Evolutionary conservation across 2,329 filamentous ascomycete genomes (phyloP).

Genomic region (Alternaria brassicae): DNA sequence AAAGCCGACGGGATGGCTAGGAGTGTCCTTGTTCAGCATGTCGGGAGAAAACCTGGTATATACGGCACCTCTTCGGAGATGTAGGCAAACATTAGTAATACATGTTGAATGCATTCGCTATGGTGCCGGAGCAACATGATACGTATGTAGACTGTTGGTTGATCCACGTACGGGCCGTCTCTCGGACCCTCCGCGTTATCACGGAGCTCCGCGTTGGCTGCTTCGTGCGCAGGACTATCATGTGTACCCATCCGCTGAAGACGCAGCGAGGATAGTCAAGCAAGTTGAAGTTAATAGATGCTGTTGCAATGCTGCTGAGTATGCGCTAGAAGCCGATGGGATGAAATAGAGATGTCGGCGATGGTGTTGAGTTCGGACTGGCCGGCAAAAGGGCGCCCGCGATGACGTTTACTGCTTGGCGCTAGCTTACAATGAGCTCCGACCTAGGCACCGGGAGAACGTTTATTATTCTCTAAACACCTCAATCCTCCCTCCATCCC

Average conservation of each 20-base stretch:
- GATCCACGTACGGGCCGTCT: not conserved
- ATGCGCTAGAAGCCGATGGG: not conserved
- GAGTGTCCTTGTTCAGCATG: not conserved
- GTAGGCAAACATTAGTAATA: not conserved
- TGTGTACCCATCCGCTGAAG: not conserved
- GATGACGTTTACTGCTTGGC: constrained; percentile 43
- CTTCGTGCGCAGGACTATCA: not conserved
- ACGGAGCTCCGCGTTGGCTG: not conserved
- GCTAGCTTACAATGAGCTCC: constrained; percentile 19
- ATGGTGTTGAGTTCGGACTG: constrained; percentile 8
- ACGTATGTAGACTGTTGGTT: not conserved
- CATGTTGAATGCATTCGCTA: not conserved
- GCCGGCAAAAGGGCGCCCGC: constrained; percentile 10
- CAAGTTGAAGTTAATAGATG: not conserved
- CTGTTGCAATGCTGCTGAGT: not conserved
- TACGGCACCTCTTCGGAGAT: not conserved
- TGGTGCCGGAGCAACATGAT: not conserved
- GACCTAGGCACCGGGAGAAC: constrained; percentile 22
- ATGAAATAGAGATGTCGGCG: not conserved
- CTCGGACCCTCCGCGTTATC: not conserved
- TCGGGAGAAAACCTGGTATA: not conserved
- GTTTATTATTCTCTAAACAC: constrained; percentile 4
- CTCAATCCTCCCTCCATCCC: constrained; percentile 16
- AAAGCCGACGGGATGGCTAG: not conserved
- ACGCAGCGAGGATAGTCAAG: not conserved